Base-by-base conservation (phyloP, 1,284 basidiomycete species). In the Pyrrhoderma noxium region DNA sequence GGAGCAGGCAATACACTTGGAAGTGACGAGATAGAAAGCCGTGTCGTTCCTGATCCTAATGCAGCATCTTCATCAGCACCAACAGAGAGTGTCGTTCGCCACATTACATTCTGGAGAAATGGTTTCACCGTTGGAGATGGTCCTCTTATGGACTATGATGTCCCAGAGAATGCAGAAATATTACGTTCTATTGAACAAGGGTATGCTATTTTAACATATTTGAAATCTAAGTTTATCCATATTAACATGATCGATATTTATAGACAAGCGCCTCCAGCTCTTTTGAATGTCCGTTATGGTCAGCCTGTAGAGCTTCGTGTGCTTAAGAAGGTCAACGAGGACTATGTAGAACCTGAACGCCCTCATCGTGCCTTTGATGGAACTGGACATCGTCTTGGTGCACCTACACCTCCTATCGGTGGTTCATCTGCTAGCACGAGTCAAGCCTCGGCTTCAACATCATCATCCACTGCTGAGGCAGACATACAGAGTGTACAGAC, bases 61-160 rank as follows among this genome's bases (percentile, higher is more conserved):
- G 74, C 74, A 1, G 62, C 65, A 23, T 31, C 59, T 47, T 42
- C 40, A 11, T 57, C 53, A n/a, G 60, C 65, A 51, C 41, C 49
- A 44, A 74, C 76, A 40, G 75, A 79, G 53, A 73, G 78, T 0
- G 87, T 77, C 0, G 79, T 85, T 43, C 82, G 95, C 9, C 77
- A 82, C 51, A 72, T 98, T 35, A 95, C 89, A 0, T 93, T 99
- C 68, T 99, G 96, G 95, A 76, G 84, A 34, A 81, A 98, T 58
- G 95, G 95, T 0, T 98, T 98, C 69, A 87, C 85, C 42, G 81
- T 99, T 51, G 93, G 95, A 61, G 91, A 94, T 59, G 93, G 93
- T 2, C 83, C 85, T 36, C 72, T 98, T 52, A 79, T 88, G 76
- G 72, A 78, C 37, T 97, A 96, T 64, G 88, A 91, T 52, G 83